Evolutionary conservation across 371 early-diverging fungal genomes (phyloP).

Genomic region (Gilbertella persicaria): DNA sequence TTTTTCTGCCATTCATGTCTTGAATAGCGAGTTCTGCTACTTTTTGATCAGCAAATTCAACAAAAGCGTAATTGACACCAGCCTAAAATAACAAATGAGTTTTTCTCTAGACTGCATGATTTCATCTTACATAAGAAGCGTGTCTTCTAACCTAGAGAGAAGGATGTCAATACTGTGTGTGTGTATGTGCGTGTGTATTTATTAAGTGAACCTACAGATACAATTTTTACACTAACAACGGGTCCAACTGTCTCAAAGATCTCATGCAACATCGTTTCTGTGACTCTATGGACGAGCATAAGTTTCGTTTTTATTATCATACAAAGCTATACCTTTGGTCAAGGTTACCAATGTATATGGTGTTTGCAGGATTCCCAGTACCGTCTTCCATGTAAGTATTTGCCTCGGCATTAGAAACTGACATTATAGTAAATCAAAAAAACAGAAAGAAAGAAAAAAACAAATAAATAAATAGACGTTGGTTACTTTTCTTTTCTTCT

Average conservation of each 20-base stretch:
- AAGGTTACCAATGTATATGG: slow-evolving; percentile 85
- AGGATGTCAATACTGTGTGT: not conserved
- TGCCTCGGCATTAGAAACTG: not conserved
- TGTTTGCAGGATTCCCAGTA: slow-evolving; percentile 11
- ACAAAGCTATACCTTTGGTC: slow-evolving; percentile 62
- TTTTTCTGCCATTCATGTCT: slow-evolving; percentile 72
- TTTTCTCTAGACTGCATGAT: not conserved
- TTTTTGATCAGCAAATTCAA: slow-evolving; percentile 76
- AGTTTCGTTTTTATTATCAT: not conserved
- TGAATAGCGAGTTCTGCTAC: slow-evolving; percentile 78
- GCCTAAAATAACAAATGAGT: slow-evolving; percentile 6
- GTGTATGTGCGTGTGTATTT: not conserved
- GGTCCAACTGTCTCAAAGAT: slow-evolving; percentile 71
- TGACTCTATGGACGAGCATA: slow-evolving; percentile 42
- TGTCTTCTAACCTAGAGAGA: slow-evolving; percentile 21
- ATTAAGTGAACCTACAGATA: slow-evolving; percentile 57
- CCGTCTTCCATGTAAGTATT: not conserved
- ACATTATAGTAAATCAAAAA: not conserved
- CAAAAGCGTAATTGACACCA: slow-evolving; percentile 85
- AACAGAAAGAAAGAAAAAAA: not conserved
- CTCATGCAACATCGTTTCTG: slow-evolving; percentile 74
- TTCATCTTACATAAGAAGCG: slow-evolving; percentile 18
- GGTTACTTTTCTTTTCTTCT: too few relatives aligned
- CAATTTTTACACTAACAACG: slow-evolving; percentile 77
- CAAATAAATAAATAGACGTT: slow-evolving; percentile 1